Percentiles rank a stretch among this genome's conserved stretches.
phyloP scores from a whole-genome alignment of 2,329 filamentous ascomycete genomes.

The Didymella glomerata region DNA sequence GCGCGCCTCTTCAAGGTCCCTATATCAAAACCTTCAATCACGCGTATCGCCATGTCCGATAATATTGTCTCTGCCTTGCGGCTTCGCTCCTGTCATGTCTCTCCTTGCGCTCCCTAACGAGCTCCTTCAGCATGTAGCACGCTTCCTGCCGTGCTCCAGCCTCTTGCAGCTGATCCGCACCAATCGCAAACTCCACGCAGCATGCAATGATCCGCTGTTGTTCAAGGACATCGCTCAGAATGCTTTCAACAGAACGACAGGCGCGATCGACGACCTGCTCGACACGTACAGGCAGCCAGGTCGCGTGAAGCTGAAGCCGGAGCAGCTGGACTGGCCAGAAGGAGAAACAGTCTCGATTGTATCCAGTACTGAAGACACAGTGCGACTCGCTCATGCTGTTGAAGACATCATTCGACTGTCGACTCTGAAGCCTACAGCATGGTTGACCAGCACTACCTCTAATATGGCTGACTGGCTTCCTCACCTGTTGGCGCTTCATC shows the following conservation, averaged over 20 bases:
- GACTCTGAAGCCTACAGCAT: slow-evolving; percentile 5
- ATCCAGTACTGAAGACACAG: slow-evolving; percentile 18
- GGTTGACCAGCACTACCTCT: slow-evolving; percentile 6
- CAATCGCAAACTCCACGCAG: slow-evolving; percentile 24
- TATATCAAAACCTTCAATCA: not conserved
- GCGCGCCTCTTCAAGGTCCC: not conserved
- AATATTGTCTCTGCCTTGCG: not conserved
- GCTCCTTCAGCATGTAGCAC: slow-evolving; percentile 33
- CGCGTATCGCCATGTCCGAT: not conserved
- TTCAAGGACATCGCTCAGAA: slow-evolving; percentile 28
- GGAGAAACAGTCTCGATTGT: slow-evolving; percentile 15
- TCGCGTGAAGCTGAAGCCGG: not conserved
- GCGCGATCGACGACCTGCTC: slow-evolving; percentile 3
- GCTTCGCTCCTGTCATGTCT: slow-evolving; percentile 10
- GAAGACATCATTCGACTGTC: slow-evolving; percentile 22
- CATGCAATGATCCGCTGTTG: slow-evolving; percentile 30
- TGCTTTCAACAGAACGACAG: slow-evolving; percentile 3
- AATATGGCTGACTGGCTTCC: slow-evolving; percentile 34
- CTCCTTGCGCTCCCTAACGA: slow-evolving; percentile 29
- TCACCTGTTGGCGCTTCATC: slow-evolving; percentile 30
- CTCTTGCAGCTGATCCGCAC: slow-evolving; percentile 24
- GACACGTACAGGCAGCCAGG: slow-evolving; percentile 6
- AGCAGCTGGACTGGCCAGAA: slow-evolving; percentile 20
- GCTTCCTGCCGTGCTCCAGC: slow-evolving; percentile 29
- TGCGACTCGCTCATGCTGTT: slow-evolving; percentile 29